A percentile compares a stretch with the other conserved stretches of the same genome.
These are phyloP conservation scores for Amphirosellinia nigrospora DNA, from an alignment of 495 filamentous ascomycete species.

Conservation along the genomic window DNA sequence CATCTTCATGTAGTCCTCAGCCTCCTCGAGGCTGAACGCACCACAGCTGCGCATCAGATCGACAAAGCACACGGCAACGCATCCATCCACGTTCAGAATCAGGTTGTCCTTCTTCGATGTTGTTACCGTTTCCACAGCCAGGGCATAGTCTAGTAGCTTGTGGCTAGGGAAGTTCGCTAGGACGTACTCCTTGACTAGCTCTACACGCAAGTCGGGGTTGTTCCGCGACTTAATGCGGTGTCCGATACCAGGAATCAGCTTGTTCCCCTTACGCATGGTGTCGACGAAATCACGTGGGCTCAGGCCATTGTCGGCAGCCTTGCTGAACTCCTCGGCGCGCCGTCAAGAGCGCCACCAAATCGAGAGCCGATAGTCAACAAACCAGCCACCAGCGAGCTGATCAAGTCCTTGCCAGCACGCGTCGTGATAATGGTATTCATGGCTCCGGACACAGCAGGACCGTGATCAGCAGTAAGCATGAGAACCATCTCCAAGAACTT, in stretches of 20 bases:
- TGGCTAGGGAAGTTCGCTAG: conserved; percentile 94
- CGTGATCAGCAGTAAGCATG: conserved; percentile 99
- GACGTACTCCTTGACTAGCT: conserved; percentile 98
- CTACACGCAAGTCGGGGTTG: conserved; percentile 99
- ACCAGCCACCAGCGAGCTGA: conserved; percentile 92
- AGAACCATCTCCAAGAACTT: conserved; percentile 99
- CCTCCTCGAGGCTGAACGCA: conserved; percentile 85
- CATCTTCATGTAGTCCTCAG: conserved; percentile 86
- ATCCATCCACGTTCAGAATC: conserved; percentile 98
- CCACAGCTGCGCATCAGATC: conserved; percentile 97
- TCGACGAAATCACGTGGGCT: conserved; percentile 99
- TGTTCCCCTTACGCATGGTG: conserved; percentile 98
- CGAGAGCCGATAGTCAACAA: conserved; percentile 97
- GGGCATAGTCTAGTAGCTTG: conserved; percentile 97
- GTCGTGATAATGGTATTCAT: conserved; percentile 99
- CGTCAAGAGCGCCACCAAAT: conserved; percentile 97
- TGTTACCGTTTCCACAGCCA: conserved; percentile 96
- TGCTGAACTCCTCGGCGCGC: conserved; percentile 98
- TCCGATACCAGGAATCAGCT: conserved; percentile 98
- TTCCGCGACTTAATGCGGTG: conserved; percentile 99
- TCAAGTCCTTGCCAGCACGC: conserved; percentile 97
- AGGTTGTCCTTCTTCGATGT: conserved; percentile 99
- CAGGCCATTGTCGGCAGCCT: conserved; percentile 96
- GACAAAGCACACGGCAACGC: conserved; percentile 97
- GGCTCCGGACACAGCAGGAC: conserved; percentile 96